These are phyloP conservation scores for Excoecaria agallocha DNA, from an alignment of 345 rosid genomes.

Conservation along the genomic window DNA sequence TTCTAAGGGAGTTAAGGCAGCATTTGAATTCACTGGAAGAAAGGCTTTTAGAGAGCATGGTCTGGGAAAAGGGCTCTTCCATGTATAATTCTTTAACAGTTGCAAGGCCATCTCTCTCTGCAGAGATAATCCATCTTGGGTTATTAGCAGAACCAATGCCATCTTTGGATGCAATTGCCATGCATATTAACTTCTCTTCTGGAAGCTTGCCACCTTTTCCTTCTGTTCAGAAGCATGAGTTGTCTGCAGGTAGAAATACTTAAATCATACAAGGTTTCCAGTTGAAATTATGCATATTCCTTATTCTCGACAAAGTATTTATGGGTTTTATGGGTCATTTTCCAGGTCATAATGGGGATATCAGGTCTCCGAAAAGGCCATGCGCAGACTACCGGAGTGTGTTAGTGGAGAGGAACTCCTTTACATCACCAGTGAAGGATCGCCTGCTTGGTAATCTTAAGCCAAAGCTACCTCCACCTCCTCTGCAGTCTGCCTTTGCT, in stretches of 20 bases:
- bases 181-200: conserved; percentile 25
- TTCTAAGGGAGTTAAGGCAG: conserved; percentile 92
- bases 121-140: conserved; percentile 57
- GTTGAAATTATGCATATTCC: neutral
- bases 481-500: conserved; percentile 37
- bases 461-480: conserved; percentile 32
- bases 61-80: conserved; percentile 96
- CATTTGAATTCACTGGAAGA: conserved; percentile 96
- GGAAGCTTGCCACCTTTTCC: conserved; percentile 21
- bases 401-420: conserved; percentile 65
- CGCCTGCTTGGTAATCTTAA: conserved; percentile 27
- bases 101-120: conserved; percentile 66
- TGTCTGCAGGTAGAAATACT: conserved; percentile 10
- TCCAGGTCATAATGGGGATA: conserved; percentile 87
- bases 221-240: conserved; percentile 22
- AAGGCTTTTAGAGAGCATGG: conserved; percentile 96
- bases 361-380: conserved; percentile 40
- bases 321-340: conserved; percentile 1
- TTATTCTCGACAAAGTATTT: neutral
- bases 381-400: conserved; percentile 72
- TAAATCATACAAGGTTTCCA: neutral
- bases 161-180: conserved; percentile 33
- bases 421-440: conserved; percentile 33
- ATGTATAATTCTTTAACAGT: conserved; percentile 91
- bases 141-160: conserved; percentile 36